These are phyloP conservation scores for Geosmithia morbida DNA, from an alignment of 2,329 filamentous ascomycete genomes.

Conservation along the genomic window DNA sequence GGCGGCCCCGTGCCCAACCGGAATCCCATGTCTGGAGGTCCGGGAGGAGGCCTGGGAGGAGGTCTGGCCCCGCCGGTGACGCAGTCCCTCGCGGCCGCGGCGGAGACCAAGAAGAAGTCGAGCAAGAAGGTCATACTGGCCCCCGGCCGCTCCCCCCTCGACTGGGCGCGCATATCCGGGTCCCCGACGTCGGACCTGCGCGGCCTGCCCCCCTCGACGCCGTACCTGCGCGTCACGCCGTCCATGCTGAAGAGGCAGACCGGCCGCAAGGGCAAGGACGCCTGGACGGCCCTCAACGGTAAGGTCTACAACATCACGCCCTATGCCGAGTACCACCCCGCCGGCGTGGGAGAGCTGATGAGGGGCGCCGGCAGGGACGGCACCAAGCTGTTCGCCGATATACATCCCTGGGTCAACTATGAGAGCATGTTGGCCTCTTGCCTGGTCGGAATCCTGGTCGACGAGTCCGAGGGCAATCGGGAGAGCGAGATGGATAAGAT, in stretches of 20 bases:
- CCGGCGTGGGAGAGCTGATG: slow-evolving; percentile 62
- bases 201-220: slow-evolving; percentile 34
- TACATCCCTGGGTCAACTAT: slow-evolving; percentile 61
- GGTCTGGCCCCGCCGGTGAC: slow-evolving; percentile 42
- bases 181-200: slow-evolving; percentile 49
- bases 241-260: slow-evolving; percentile 65
- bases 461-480: slow-evolving; percentile 32
- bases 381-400: slow-evolving; percentile 48
- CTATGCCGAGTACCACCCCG: slow-evolving; percentile 83
- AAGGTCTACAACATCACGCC: slow-evolving; percentile 91
- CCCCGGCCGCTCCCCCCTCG: slow-evolving; percentile 88
- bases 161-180: slow-evolving; percentile 74
- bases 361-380: slow-evolving; percentile 47
- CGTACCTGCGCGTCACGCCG: slow-evolving; percentile 64
- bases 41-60: neutral
- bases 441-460: slow-evolving; percentile 47
- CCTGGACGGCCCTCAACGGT: slow-evolving; percentile 81
- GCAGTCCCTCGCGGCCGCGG: slow-evolving; percentile 15
- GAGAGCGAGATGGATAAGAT: slow-evolving; percentile 41
- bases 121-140: slow-evolving; percentile 62
- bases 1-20: slow-evolving; percentile 24
- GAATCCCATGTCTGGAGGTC: slow-evolving; percentile 11
- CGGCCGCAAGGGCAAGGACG: slow-evolving; percentile 70
- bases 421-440: slow-evolving; percentile 54
- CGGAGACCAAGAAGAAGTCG: slow-evolving; percentile 33